A percentile compares a stretch with the other conserved stretches of the same genome.
phyloP scores from a whole-genome alignment of 169 alveolate genomes.

The Plasmodium inui region DNA sequence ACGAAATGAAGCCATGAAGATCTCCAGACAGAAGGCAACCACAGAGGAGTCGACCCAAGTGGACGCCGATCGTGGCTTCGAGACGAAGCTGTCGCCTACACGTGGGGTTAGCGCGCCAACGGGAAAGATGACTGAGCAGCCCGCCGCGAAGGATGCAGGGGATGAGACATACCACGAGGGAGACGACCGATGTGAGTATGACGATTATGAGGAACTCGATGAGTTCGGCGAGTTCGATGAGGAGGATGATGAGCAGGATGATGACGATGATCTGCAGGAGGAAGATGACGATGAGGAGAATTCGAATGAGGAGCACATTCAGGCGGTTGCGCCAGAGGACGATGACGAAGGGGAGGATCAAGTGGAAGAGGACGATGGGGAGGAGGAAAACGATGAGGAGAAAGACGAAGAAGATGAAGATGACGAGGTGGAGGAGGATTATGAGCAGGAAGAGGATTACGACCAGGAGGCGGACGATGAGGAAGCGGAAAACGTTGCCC shows the following conservation, averaged over 20 bases:
- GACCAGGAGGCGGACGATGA: neutral
- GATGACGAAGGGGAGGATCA: too few relatives aligned
- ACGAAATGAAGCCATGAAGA: slow-evolving; percentile 75
- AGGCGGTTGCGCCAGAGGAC: too few relatives aligned
- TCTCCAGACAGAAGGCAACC: slow-evolving; percentile 7
- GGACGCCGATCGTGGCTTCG: neutral
- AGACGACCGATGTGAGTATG: neutral
- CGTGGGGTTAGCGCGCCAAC: slow-evolving; percentile 9
- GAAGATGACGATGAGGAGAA: neutral
- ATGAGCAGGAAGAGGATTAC: neutral
- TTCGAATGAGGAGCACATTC: too few relatives aligned
- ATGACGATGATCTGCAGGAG: neutral
- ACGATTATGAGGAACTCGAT: neutral
- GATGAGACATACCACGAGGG: neutral
- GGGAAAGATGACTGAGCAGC: neutral
- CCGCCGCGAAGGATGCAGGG: neutral
- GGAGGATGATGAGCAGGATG: slow-evolving; percentile 15
- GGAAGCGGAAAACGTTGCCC: neutral
- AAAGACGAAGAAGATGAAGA: neutral
- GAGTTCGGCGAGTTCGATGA: neutral
- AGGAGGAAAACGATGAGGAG: neutral
- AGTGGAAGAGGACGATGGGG: slow-evolving; percentile 6
- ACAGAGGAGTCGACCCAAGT: neutral
- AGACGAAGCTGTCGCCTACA: neutral
- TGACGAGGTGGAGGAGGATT: neutral